Evolutionary conservation across 2,329 filamentous ascomycete species (phyloP).

Genomic region (Pseudocercospora crystallina): DNA sequence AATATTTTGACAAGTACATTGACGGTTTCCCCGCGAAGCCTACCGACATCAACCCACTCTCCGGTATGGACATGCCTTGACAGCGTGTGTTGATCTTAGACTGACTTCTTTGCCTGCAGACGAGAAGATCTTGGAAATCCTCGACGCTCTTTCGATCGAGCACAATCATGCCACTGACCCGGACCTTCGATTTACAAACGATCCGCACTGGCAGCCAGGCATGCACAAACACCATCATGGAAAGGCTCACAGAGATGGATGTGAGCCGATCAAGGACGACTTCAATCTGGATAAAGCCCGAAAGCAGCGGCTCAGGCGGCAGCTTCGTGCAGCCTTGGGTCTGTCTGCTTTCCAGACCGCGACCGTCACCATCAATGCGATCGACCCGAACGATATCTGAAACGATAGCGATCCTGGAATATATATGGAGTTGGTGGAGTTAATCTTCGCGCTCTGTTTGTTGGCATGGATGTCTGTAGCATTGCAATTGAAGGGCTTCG

Average conservation of each 20-base stretch:
- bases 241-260: neutral
- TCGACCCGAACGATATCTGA: neutral
- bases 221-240: too few relatives aligned
- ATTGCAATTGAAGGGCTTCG: too few relatives aligned
- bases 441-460: neutral
- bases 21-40: neutral
- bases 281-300: neutral
- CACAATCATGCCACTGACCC: neutral
- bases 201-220: neutral
- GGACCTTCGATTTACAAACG: neutral
- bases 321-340: neutral
- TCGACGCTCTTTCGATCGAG: neutral
- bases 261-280: neutral
- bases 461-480: too few relatives aligned
- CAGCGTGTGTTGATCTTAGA: neutral
- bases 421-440: neutral
- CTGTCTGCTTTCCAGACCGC: conserved; percentile 2
- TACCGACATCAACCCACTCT: neutral
- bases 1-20: neutral
- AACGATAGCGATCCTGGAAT: neutral
- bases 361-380: neutral
- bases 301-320: neutral
- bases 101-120: neutral
- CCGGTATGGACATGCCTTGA: neutral
- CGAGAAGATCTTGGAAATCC: neutral